Base-by-base conservation (phyloP, 2,329 filamentous ascomycete species). In the Cercospora berteroae region DNA sequence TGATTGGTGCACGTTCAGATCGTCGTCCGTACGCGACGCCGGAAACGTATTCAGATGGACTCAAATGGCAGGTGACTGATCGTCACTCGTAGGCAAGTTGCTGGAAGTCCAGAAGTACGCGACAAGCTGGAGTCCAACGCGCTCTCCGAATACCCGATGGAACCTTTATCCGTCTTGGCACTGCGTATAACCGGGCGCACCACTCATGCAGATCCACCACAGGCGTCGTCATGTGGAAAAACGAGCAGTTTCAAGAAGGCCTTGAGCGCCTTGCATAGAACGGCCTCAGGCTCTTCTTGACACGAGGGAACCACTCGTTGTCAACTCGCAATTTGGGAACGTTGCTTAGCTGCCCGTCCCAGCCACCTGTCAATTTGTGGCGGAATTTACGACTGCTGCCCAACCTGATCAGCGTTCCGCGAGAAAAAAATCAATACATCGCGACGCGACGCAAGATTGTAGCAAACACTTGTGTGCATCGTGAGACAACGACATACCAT, bases 61-160 rank as follows among this genome's bases (percentile, higher is more conserved):
- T 2, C 23, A 25, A 55, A 27, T 16, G 9, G 23, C 12, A 55
- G 48, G 48, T 25, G 48, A 12, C 12, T 23, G n/a, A 55, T 29
- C 6, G 1, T 27, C 48, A n/a, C 5, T n/a, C 20, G 0, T 5
- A 13, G 23, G 36, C 16, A 42, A 23, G 12, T 25, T 58, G 50
- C 23, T 64, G 60, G 48, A 10, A 42, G 12, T n/a, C 13, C 23
- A 48, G 25, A 42, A 23, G 33, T 57, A 39, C 60, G 56, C 60
- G 52, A 63, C 42, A 52, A 67, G 60, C 25, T 63, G 58, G 42
- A 55, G 31, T 66, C 44, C 52, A 59, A 62, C 60, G 64, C 64
- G 65, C 56, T 39, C 39, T 60, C 33, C 52, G 12, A 31, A 20
- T 9, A 57, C 7, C 29, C 55, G 55, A 56, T 7, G 4, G 5